Base-by-base conservation (phyloP, 2,329 filamentous ascomycete species). In the Ascochyta koolunga region DNA sequence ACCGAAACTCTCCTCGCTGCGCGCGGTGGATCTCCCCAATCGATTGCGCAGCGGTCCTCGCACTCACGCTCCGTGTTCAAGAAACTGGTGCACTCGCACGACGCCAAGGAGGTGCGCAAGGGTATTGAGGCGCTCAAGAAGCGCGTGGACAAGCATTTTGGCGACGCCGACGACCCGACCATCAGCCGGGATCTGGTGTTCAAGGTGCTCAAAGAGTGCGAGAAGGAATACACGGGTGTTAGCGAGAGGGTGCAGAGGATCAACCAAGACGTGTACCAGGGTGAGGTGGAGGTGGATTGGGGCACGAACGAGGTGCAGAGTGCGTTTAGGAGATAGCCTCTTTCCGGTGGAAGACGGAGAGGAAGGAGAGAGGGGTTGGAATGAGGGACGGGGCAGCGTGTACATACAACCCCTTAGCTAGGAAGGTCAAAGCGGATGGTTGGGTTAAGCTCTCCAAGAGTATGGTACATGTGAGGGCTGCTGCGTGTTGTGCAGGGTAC, bases 101-200 rank as follows among this genome's bases (percentile, higher is more conserved):
- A 98, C 73, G 81, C 82, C 18, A 93, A 90, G 71, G 92, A 97
- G 75, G 84, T 97, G 37, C 85, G 89, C 60, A 92, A 93, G 71
- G 93, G 93, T n/a, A 89, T 96, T 63, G 91, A 96, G 67, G 85
- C 90, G 48, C 81, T 98, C 62, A 89, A 89, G 68, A 96, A 96
- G 79, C 85, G 93, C 43, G 90, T 98, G 1, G 93, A 98, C 77
- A 99, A 98, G 79, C 93, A 98, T 76, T 98, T 98, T 80, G 91
- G 91, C 37, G 91, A 96, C 63, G 89, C 88, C 5, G 91, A 96
- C 64, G 89, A 93, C 59, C 85, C 86, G 50, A 83, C 79, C 19
- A 79, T 89, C 48, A 89, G 85, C 65, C 76, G 82, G 7, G 81
- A 79, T 46, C 68, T 89, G 44, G 83, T 88, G 21, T 74, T 75